Evolutionary conservation across 768 basidiomycete species (phyloP).

Genomic region (Leccinum imitatum): DNA sequence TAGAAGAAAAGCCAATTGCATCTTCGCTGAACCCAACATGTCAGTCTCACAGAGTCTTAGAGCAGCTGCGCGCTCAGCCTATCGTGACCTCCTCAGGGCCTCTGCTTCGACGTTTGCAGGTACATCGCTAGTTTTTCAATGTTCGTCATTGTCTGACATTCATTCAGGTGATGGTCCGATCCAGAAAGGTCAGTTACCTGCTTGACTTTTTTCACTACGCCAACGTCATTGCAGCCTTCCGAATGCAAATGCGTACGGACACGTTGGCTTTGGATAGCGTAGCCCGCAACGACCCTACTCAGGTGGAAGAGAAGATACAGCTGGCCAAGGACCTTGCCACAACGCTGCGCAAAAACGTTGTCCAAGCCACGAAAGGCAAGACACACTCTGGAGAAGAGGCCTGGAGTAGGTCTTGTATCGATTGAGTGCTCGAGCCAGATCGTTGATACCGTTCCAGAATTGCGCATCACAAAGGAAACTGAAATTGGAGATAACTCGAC

Average conservation of each 20-base stretch:
- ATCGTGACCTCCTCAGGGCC: conserved; percentile 68
- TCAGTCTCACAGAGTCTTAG: conserved; percentile 54
- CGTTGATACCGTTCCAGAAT: conserved; percentile 41
- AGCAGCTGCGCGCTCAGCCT: conserved; percentile 71
- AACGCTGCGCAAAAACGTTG: conserved; percentile 78
- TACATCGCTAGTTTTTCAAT: conserved; percentile 19
- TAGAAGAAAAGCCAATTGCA: conserved; percentile 3
- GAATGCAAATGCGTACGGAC: conserved; percentile 63
- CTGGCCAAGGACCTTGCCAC: conserved; percentile 70
- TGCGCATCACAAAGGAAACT: conserved; percentile 75
- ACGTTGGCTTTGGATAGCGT: conserved; percentile 39
- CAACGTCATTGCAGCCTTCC: conserved; percentile 56
- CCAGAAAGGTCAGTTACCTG: conserved; percentile 40
- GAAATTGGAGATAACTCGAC: conserved; percentile 85
- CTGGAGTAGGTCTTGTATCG: conserved; percentile 50
- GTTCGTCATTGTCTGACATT: neutral
- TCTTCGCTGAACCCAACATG: conserved; percentile 35
- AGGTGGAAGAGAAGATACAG: conserved; percentile 53
- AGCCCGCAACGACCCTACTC: conserved; percentile 43
- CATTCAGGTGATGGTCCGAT: conserved; percentile 55
- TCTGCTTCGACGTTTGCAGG: conserved; percentile 68
- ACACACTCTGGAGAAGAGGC: conserved; percentile 40
- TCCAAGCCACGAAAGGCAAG: conserved; percentile 64
- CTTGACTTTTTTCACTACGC: neutral
- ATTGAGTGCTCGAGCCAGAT: neutral